A percentile compares a stretch with the other conserved stretches of the same genome.
These are phyloP conservation scores for Cercospora brassicicola DNA, from an alignment of 2,329 filamentous ascomycete genomes.

Conservation along the genomic window DNA sequence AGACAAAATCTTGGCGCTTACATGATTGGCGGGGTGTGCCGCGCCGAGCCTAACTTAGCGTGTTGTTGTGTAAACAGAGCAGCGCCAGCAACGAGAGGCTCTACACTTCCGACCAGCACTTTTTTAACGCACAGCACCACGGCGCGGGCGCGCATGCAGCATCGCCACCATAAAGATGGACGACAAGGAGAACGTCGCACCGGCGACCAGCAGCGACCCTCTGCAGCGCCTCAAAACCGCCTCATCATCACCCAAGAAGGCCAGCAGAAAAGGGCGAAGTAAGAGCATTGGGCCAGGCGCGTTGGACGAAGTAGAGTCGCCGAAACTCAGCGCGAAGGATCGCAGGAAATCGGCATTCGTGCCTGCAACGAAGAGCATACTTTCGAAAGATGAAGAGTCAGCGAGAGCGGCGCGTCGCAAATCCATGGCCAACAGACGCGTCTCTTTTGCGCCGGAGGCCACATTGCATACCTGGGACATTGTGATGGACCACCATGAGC, in stretches of 20 bases:
- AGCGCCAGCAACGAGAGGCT: constrained; percentile 1
- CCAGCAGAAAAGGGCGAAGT: constrained; percentile 72
- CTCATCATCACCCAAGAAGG: constrained; percentile 31
- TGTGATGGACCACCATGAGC: constrained; percentile 79
- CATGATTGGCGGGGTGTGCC: neutral
- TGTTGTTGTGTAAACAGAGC: constrained; percentile 7
- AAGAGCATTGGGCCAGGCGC: constrained; percentile 95
- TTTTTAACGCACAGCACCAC: neutral
- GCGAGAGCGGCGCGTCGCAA: constrained; percentile 77
- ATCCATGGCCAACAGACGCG: constrained; percentile 71
- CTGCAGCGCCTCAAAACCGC: constrained; percentile 25
- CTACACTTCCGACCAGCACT: neutral
- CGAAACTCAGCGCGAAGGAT: constrained; percentile 36
- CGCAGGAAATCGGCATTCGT: constrained; percentile 48
- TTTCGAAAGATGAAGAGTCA: constrained; percentile 60
- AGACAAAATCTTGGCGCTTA: constrained; percentile 1
- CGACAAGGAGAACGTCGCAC: constrained; percentile 41
- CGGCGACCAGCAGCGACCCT: constrained; percentile 36
- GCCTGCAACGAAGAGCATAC: constrained; percentile 52
- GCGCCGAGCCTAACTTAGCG: neutral
- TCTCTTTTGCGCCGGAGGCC: constrained; percentile 95
- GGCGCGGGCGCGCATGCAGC: constrained; percentile 2
- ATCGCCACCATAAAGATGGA: constrained; percentile 13
- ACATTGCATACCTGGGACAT: constrained; percentile 97
- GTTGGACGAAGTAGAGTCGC: constrained; percentile 70